phyloP scores from a whole-genome alignment of 371 early-diverging fungal genomes.

The Mortierella sp. region DNA sequence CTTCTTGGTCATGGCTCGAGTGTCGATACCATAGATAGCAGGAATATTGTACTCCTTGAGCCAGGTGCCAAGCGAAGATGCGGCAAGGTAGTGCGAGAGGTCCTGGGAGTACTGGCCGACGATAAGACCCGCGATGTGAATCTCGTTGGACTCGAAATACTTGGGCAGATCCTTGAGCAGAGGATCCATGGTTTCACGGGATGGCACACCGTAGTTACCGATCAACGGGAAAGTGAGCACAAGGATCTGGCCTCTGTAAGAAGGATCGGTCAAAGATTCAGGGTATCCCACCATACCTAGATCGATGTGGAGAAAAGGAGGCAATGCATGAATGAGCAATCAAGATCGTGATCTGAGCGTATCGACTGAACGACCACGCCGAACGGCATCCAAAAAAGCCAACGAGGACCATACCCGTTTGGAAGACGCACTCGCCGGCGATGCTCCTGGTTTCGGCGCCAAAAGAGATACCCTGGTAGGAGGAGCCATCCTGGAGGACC shows the following conservation, averaged over 20 bases:
- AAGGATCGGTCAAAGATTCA: slow-evolving; percentile 96
- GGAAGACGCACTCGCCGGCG: slow-evolving; percentile 97
- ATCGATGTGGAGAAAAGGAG: not conserved
- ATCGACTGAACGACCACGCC: not conserved
- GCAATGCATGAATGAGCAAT: not conserved
- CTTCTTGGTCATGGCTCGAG: slow-evolving; percentile 92
- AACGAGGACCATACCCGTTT: slow-evolving; percentile 79
- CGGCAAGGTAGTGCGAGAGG: slow-evolving; percentile 92
- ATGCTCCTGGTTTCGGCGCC: slow-evolving; percentile 89
- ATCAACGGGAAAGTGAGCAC: slow-evolving; percentile 95
- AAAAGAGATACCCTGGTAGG: slow-evolving; percentile 92
- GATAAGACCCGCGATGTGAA: slow-evolving; percentile 91
- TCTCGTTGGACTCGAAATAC: slow-evolving; percentile 92
- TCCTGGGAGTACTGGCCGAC: slow-evolving; percentile 91
- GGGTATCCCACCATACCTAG: slow-evolving; percentile 92
- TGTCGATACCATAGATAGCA: slow-evolving; percentile 93
- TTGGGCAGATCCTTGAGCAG: slow-evolving; percentile 81
- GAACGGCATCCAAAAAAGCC: not conserved
- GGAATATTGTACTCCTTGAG: slow-evolving; percentile 88
- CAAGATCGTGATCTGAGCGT: not conserved
- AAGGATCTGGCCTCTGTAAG: slow-evolving; percentile 95
- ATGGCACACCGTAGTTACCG: slow-evolving; percentile 97
- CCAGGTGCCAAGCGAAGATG: slow-evolving; percentile 88
- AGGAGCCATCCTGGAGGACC: slow-evolving; percentile 87
- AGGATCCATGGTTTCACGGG: slow-evolving; percentile 77